Evolutionary conservation across 1,284 basidiomycete genomes (phyloP), one percentile per base, ranked within the genome.

Genomic region (Peniophora sp.): DNA sequence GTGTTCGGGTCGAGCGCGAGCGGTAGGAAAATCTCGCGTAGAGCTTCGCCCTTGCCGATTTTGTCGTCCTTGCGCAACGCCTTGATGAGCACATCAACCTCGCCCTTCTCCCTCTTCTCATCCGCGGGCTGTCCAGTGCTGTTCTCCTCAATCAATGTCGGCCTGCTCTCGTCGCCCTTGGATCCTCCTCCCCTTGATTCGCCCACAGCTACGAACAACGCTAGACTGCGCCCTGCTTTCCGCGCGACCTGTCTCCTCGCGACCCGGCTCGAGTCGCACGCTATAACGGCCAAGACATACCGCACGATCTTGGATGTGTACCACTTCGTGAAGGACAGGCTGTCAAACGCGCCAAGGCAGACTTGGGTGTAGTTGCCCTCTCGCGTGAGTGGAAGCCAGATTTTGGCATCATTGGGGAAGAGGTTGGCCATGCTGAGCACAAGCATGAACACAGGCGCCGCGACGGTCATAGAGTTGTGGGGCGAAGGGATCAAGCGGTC

Each of bases 341-440:
- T 89, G 64, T 99, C 94, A 60, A 99, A 95, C 2, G 97, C 96
- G 2, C 89, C 83, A 48, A 93, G 77, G 24, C 97, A 87, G 32
- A 99, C 86, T 59, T 93, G 89, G 3, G 86, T 86, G 60, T 90
- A 95, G 63, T 97, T 97, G 42, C 94, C 95, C 66, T 96, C 92
- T 20, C 93, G 79, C 43, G 96, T 97, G 60, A 96, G 83, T 3
- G 85, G 82, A 60, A 99, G 85, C 69, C 96, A 96, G 17, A 86
- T 70, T 52, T 83, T 78, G 24, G 89, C 75, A 60, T 96, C 89
- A 54, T 86, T 87, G 1, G 91, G 86, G 49, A 92, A 78, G 48
- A 97, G 78, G 60, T 85, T 85, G 0, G 89, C 86, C 52, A 91
- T 70, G 53, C 84, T 87, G 52, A 93, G 71, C 55, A 92, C 79